Base-by-base conservation (phyloP, 1,139 yeast species). In the Zygoascus sp. region DNA sequence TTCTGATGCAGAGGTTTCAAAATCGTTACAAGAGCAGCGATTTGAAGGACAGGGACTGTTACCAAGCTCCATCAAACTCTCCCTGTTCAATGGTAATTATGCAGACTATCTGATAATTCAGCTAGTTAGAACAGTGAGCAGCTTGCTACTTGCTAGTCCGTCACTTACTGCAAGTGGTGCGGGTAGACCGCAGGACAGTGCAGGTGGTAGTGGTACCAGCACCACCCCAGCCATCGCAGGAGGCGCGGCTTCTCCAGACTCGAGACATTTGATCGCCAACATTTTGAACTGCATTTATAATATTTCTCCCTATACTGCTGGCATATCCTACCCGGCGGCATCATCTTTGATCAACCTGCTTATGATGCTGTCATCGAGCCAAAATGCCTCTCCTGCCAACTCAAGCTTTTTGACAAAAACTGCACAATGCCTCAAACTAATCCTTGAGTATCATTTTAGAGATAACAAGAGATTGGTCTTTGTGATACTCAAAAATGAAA, bases 321-420 rank as follows among this genome's bases (percentile, higher is more conserved):
- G 59, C 41, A 55, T 67, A 19, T 79, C 89, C 8, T 83, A 83
- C 53, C 70, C 74, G 13, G 76, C 90, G 0, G 73, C 85, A 21
- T 70, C 76, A 9, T 61, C 80, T 2, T 56, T 89, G 16, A 67
- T 80, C 20, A 83, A 81, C 53, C 62, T 85, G 27, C 61, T 86
- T 13, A 56, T 61, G 2, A 69, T 69, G 42, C 68, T 79, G 45
- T 63, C 69, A 20, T 55, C 63, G 1, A 74, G n/a, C 9, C 45
- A 44, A 21, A 34, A 40, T n/a, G 39, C 45, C 32, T 23, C 48
- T 32, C 11, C 48, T 13, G 32, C 16, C 22, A 45, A 39, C 13
- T 65, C 81, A 16, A 84, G 81, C 53, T 61, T 80, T 32, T 63
- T 86, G 32, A 83, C 52, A 6, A 51, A 52, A 13, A 37, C 64